phyloP scores from a whole-genome alignment of 2,329 filamentous ascomycete genomes.

The Mycocentrospora acerina region DNA sequence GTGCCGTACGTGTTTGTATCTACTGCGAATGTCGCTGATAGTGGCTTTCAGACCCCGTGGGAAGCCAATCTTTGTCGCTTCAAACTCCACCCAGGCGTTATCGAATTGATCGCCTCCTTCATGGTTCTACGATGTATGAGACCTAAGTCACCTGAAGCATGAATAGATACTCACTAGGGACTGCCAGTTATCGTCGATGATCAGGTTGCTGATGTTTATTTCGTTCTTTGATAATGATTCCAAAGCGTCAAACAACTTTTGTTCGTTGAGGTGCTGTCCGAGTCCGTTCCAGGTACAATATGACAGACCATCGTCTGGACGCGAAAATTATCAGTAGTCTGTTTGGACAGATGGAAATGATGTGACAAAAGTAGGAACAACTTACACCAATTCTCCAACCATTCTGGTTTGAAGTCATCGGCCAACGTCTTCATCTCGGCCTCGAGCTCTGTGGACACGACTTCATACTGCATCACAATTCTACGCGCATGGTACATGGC shows the following conservation, averaged over 20 bases:
- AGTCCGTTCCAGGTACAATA: conserved; percentile 98
- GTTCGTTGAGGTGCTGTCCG: conserved; percentile 77
- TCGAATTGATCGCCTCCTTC: conserved; percentile 49
- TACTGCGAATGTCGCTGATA: conserved; percentile 66
- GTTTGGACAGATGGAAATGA: background rate
- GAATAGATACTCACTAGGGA: conserved; percentile 16
- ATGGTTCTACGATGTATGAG: conserved; percentile 28
- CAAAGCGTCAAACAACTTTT: conserved; percentile 76
- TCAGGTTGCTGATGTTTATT: conserved; percentile 79
- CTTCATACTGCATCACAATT: conserved; percentile 54
- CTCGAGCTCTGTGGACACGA: conserved; percentile 46
- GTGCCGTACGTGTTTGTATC: conserved; percentile 73
- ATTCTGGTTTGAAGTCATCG: conserved; percentile 59
- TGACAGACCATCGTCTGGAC: conserved; percentile 72
- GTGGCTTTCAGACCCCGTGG: conserved; percentile 75
- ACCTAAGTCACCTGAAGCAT: background rate
- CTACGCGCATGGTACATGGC: conserved; percentile 86
- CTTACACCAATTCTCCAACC: conserved; percentile 76
- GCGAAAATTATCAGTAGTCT: too few species aligned
- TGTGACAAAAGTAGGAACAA: background rate
- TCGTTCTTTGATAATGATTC: conserved; percentile 68
- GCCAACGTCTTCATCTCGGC: conserved; percentile 51
- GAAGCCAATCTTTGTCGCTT: conserved; percentile 78
- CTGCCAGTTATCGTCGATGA: conserved; percentile 94
- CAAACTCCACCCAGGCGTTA: conserved; percentile 72